phyloP scores from a whole-genome alignment of 345 rosid species.

The Dipteronia dyeriana region DNA sequence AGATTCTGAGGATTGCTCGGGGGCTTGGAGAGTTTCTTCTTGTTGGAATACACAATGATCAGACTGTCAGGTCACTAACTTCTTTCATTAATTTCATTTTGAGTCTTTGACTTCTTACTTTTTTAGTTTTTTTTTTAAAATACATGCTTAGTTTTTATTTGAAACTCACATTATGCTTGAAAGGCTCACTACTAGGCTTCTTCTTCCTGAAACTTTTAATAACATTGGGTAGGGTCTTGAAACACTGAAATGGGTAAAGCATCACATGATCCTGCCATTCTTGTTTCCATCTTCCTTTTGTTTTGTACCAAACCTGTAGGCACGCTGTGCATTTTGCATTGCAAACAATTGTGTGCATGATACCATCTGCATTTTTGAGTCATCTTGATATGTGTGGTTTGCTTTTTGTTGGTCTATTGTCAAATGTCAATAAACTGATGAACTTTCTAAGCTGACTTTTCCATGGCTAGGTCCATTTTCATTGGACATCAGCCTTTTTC shows the following conservation, averaged over 20 bases:
- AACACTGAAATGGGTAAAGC: not conserved
- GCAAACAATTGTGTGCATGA: not conserved
- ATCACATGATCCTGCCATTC: not conserved
- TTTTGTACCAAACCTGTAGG: not conserved
- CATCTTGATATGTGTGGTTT: not conserved
- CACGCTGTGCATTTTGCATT: not conserved
- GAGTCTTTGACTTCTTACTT: too few species aligned
- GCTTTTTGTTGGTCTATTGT: not conserved
- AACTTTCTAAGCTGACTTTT: not conserved
- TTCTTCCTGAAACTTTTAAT: not conserved
- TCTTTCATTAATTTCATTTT: not conserved
- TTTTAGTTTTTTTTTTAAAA: too few species aligned
- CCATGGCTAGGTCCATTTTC: not conserved
- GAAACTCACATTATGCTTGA: not conserved
- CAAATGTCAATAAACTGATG: not conserved
- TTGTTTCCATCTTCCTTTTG: not conserved
- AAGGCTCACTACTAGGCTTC: not conserved
- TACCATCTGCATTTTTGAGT: not conserved
- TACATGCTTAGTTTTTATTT: not conserved
- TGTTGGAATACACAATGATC: constrained; percentile 75
- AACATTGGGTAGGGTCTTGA: not conserved
- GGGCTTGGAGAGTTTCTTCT: constrained; percentile 82
- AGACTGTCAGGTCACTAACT: constrained; percentile 52
- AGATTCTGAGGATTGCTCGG: constrained; percentile 68
- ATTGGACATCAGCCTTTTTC: not conserved